Evolutionary conservation across 306 rosid genomes (phyloP), one percentile per base, ranked within the genome.

Genomic region (Oxytropis ochrocephala): DNA sequence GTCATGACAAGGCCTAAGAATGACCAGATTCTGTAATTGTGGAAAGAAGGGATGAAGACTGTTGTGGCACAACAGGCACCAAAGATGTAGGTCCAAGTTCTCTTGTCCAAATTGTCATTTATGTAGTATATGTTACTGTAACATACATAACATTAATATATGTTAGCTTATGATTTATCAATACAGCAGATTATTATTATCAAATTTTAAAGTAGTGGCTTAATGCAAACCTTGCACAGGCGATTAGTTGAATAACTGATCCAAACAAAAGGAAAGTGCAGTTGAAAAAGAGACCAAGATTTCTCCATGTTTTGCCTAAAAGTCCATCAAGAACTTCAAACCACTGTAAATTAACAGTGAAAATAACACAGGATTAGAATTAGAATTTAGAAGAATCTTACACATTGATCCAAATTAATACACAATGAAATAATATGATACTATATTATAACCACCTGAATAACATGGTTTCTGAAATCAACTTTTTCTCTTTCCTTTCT

Each of bases 31-130:
- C 98, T 90, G 79, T 93, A 90, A 70, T 90, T 93, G 76, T 90
- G 98, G 86, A 93, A 93, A 30, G 98, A 93, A 39, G 98, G 98
- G 48, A 93, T 82, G 85, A 93, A 93, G 12, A 93, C 97, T 64
- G 97, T 93, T 67, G 97, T 93, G 10, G 97, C 98, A 67, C 98
- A 93, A 73, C 98, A 93, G 35, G 97, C 98, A 13, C 98, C 97
- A 87, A 93, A 93, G 55, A 93, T 88, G 56, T 88, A 93, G 8
- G 98, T 93, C 98, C 98, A 93, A 73, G 97, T 93, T 79, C 98
- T 93, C 89, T 93, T 93, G 94, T 93, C 98, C 65, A 93, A 84
- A 74, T 88, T 91, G 90, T 93, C 98, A 89, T 93, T 93, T 90
- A 93, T 72, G 79, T 93, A 90, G 81, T 93, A 93, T 76, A 93